Evolutionary conservation across 1,139 yeast species (phyloP).

Genomic region (Hansenula anomala): DNA sequence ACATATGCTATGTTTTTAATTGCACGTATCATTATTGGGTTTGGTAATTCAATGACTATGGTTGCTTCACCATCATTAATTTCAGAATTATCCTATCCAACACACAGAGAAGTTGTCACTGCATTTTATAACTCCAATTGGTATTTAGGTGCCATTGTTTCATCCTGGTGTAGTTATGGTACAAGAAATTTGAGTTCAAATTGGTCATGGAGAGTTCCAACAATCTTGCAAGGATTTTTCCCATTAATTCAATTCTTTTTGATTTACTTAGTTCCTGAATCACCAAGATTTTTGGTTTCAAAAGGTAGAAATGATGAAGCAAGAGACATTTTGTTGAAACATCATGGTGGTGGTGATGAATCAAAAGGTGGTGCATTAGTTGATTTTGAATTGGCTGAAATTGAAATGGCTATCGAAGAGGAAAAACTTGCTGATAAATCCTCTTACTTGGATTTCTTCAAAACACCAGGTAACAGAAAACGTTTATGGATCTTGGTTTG

Average conservation of each 20-base stretch:
- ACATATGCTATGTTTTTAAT: constrained; percentile 38
- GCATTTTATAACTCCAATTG: constrained; percentile 43
- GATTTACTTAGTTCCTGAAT: constrained; percentile 28
- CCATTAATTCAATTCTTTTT: constrained; percentile 5
- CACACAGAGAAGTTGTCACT: constrained; percentile 41
- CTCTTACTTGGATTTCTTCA: not conserved
- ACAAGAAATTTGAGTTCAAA: constrained; percentile 18
- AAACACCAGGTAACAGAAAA: not conserved
- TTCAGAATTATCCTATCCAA: constrained; percentile 36
- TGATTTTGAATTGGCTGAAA: constrained; percentile 37
- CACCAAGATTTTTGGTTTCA: constrained; percentile 31
- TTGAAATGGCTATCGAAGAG: constrained; percentile 27
- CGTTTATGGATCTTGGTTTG: not conserved
- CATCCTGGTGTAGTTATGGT: constrained; percentile 52
- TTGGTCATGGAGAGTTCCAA: constrained; percentile 38
- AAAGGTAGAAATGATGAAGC: constrained; percentile 7
- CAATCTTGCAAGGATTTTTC: constrained; percentile 14
- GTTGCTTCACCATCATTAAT: constrained; percentile 36
- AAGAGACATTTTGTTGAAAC: constrained; percentile 27
- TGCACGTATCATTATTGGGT: constrained; percentile 40
- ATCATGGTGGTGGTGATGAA: constrained; percentile 32
- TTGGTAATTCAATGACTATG: constrained; percentile 37
- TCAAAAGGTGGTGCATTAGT: constrained; percentile 23
- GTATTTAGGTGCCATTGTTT: constrained; percentile 47
- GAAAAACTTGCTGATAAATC: constrained; percentile 3